phyloP scores from a whole-genome alignment of 139 green algal species.

The Chlamydomonas incerta region DNA sequence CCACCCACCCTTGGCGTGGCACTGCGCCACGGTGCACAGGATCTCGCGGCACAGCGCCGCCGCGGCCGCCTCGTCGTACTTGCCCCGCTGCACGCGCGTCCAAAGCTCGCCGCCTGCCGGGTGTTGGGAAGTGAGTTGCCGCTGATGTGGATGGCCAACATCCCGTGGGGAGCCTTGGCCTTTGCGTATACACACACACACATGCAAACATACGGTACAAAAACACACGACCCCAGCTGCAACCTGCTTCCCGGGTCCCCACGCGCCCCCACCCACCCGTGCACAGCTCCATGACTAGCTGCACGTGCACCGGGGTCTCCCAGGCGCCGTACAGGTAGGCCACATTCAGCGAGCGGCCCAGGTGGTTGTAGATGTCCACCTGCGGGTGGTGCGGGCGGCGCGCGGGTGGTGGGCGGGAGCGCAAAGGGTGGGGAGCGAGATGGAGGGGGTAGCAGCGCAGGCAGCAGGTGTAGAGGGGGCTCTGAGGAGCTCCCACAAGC shows the following conservation, averaged over 20 bases:
- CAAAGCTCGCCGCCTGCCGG: constrained; percentile 53
- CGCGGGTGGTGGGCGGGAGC: not conserved
- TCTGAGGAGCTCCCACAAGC: not conserved
- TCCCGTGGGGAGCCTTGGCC: too few relatives aligned
- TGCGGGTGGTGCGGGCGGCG: constrained; percentile 1
- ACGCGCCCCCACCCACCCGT: constrained; percentile 47
- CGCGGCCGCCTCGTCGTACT: constrained; percentile 63
- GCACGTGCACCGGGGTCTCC: constrained; percentile 74
- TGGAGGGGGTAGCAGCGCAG: not conserved
- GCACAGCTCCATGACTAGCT: constrained; percentile 87
- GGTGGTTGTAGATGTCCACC: constrained; percentile 76
- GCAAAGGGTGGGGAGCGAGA: not conserved
- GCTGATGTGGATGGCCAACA: too few relatives aligned
- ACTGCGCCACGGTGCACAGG: constrained; percentile 75
- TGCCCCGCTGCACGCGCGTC: constrained; percentile 46
- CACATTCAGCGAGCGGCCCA: constrained; percentile 78
- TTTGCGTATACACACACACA: too few relatives aligned
- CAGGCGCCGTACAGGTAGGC: constrained; percentile 76
- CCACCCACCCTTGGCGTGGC: constrained; percentile 68
- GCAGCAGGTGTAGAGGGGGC: not conserved
- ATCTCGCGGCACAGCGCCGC: constrained; percentile 67
- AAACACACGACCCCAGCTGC: too few relatives aligned
- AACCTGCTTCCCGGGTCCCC: too few relatives aligned
- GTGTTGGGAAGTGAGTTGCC: not conserved
- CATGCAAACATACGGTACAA: too few relatives aligned